These are phyloP conservation scores for Lodderomyces beijingensis DNA, from an alignment of 1,139 yeast species.

Conservation along the genomic window DNA sequence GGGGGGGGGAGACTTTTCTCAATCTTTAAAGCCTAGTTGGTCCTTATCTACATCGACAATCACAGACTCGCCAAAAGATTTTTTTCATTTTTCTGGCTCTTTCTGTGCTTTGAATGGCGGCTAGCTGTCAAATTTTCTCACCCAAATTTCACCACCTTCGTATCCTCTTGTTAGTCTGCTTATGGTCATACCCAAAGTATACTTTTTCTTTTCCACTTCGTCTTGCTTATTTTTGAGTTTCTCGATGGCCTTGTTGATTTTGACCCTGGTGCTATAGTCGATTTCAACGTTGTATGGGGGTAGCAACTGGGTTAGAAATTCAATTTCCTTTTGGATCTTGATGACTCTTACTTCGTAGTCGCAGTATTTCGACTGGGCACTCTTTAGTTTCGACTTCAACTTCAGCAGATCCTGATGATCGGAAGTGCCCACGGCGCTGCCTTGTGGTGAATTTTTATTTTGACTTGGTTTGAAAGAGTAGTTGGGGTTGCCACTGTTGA, in stretches of 20 bases:
- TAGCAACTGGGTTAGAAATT: conserved; percentile 34
- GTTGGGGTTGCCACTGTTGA: conserved; percentile 9
- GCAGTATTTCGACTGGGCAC: conserved; percentile 35
- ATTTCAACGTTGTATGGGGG: conserved; percentile 47
- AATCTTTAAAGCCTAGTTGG: no score
- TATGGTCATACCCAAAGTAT: conserved; percentile 39
- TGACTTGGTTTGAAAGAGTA: background rate
- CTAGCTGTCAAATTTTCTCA: conserved; percentile 19
- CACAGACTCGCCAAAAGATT: no score
- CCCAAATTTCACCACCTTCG: conserved; percentile 46
- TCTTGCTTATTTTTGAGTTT: conserved; percentile 39
- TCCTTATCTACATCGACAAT: no score
- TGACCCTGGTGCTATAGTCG: conserved; percentile 40
- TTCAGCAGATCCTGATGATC: background rate
- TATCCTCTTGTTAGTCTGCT: conserved; percentile 43
- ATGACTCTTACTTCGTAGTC: conserved; percentile 27
- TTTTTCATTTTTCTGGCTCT: no score
- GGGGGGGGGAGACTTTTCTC: no score
- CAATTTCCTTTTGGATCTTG: conserved; percentile 41
- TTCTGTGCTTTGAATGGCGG: no score
- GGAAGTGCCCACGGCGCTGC: no score
- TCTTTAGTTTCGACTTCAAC: conserved; percentile 9
- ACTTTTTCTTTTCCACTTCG: conserved; percentile 42
- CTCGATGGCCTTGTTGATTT: conserved; percentile 41
- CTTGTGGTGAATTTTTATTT: conserved; percentile 1